phyloP scores from a whole-genome alignment of 1,139 yeast species.

The Suhomyces coccinellae region DNA sequence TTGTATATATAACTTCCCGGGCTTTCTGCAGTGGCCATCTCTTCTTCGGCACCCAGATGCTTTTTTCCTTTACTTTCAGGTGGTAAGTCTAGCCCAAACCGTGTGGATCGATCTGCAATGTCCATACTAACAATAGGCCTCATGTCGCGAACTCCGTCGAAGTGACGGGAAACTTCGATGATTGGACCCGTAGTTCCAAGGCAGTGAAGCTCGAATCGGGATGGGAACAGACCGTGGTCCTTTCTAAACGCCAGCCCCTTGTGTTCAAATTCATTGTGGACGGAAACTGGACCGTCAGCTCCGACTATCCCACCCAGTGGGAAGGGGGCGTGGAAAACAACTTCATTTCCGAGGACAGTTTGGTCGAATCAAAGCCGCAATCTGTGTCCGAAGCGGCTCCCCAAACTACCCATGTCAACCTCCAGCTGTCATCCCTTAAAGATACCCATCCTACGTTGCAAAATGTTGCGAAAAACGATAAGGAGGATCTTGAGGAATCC shows the following conservation, averaged over 20 bases:
- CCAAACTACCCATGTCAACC: no score
- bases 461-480: neutral
- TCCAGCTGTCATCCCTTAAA: no score
- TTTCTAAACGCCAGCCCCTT: conserved; percentile 21
- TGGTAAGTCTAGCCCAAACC: no score
- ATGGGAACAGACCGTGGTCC: conserved; percentile 19
- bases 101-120: no score
- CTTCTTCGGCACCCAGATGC: neutral
- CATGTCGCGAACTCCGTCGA: conserved; percentile 19
- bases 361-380: no score
- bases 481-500: neutral
- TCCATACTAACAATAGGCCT: conserved; percentile 13
- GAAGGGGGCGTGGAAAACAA: conserved; percentile 45
- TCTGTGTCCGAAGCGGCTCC: no score
- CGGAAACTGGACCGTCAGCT: conserved; percentile 37
- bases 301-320: conserved; percentile 25
- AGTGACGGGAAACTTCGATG: conserved; percentile 46
- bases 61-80: conserved; percentile 7
- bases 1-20: neutral
- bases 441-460: no score
- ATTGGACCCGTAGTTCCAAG: conserved; percentile 32
- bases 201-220: conserved; percentile 19
- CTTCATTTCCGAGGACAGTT: conserved; percentile 25
- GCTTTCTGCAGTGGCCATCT: neutral
- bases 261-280: conserved; percentile 39